These are phyloP conservation scores for Penicillium lividum DNA, from an alignment of 495 filamentous ascomycete genomes.

Conservation along the genomic window DNA sequence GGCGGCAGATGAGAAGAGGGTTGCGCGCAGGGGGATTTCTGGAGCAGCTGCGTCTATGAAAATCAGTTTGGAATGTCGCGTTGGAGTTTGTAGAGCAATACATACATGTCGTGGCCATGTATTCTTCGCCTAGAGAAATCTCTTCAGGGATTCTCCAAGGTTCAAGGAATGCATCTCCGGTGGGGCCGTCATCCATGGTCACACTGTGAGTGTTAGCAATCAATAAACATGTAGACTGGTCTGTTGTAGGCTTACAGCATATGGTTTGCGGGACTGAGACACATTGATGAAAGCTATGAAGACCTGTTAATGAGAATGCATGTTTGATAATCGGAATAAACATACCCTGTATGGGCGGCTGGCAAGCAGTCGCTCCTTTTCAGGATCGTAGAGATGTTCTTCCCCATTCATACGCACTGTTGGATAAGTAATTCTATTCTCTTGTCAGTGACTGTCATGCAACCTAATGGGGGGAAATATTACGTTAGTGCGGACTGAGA, in stretches of 20 bases:
- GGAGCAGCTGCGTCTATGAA: too few species aligned
- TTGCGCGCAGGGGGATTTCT: conserved; percentile 29
- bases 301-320: conserved; percentile 7
- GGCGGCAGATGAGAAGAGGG: conserved; percentile 41
- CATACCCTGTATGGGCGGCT: background rate
- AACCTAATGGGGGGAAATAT: conserved; percentile 8
- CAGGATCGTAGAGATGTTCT: too few species aligned
- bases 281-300: conserved; percentile 40
- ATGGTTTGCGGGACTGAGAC: conserved; percentile 41
- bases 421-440: background rate
- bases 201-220: conserved; percentile 30
- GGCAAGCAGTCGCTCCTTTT: too few species aligned
- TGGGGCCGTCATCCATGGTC: conserved; percentile 39
- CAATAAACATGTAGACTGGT: background rate
- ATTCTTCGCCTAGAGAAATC: too few species aligned
- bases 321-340: background rate
- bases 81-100: too few species aligned
- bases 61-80: too few species aligned
- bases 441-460: background rate
- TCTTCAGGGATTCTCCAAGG: conserved; percentile 36
- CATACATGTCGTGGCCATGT: too few species aligned
- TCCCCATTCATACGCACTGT: background rate
- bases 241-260: conserved; percentile 22
- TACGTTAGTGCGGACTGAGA: conserved; percentile 39
- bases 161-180: conserved; percentile 38